phyloP scores from a whole-genome alignment of 2,329 filamentous ascomycete species.

The Didymella keratinophila region DNA sequence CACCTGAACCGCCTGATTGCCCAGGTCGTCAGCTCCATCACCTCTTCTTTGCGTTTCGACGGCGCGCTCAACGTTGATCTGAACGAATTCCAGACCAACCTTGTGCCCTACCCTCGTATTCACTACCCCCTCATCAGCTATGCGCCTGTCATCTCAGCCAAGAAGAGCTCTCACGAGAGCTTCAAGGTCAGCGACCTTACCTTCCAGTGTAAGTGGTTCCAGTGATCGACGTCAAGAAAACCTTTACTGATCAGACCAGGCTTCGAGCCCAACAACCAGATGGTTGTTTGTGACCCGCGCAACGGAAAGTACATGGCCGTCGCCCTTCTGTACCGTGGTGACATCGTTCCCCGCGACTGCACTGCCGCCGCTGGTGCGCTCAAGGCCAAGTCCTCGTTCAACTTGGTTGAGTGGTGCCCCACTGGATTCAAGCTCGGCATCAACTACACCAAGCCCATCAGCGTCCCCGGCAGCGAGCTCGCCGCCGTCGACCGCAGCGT shows the following conservation, averaged over 20 bases:
- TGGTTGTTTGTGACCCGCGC: conserved; percentile 77
- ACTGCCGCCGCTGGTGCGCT: conserved; percentile 70
- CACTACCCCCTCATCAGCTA: conserved; percentile 79
- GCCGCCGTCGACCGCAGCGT: conserved; percentile 98
- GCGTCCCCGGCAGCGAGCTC: conserved; percentile 94
- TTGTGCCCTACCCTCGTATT: conserved; percentile 77
- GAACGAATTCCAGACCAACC: conserved; percentile 80
- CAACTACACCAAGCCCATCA: conserved; percentile 81
- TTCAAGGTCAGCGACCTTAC: conserved; percentile 84
- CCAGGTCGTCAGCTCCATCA: conserved; percentile 78
- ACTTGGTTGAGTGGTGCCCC: conserved; percentile 78
- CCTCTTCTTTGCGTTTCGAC: conserved; percentile 75
- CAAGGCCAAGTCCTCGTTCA: conserved; percentile 76
- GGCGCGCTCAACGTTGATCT: conserved; percentile 77
- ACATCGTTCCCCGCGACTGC: conserved; percentile 75
- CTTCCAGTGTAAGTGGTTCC: conserved; percentile 66
- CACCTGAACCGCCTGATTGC: conserved; percentile 77
- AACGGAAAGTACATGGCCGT: conserved; percentile 82
- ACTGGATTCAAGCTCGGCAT: conserved; percentile 80
- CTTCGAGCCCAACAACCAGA: conserved; percentile 81
- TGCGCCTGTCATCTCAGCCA: conserved; percentile 73
- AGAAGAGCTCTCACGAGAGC: conserved; percentile 84
- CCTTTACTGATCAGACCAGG: conserved; percentile 55
- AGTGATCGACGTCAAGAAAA: not conserved
- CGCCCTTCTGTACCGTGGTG: conserved; percentile 74